These are phyloP conservation scores for Pisolithus microcarpus DNA, from an alignment of 768 basidiomycete genomes.

Conservation along the genomic window DNA sequence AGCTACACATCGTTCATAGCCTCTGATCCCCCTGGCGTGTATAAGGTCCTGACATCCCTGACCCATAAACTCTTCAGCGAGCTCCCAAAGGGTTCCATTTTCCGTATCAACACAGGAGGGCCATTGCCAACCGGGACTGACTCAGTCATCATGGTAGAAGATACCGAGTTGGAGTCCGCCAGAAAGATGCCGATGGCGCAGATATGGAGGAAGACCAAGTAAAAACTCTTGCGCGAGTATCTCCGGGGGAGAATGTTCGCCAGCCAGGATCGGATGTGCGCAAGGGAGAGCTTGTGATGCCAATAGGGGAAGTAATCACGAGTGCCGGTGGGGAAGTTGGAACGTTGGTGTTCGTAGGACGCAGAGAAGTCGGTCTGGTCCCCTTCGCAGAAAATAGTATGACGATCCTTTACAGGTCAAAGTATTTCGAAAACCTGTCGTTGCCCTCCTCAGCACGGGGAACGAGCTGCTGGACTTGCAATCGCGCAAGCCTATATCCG, in stretches of 20 bases:
- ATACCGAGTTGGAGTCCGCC: slow-evolving; percentile 68
- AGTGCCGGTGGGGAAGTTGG: slow-evolving; percentile 78
- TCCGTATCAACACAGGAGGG: slow-evolving; percentile 80
- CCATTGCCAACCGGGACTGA: slow-evolving; percentile 71
- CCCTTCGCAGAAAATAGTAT: neutral
- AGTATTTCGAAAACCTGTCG: slow-evolving; percentile 63
- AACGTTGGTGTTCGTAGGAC: slow-evolving; percentile 72
- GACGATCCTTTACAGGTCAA: slow-evolving; percentile 42
- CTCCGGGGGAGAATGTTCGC: slow-evolving; percentile 65
- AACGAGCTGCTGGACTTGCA: slow-evolving; percentile 73
- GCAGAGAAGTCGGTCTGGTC: slow-evolving; percentile 46
- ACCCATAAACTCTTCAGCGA: slow-evolving; percentile 27
- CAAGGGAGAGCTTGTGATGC: slow-evolving; percentile 60
- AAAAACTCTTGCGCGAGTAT: slow-evolving; percentile 55
- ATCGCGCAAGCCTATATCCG: slow-evolving; percentile 26
- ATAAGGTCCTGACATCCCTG: slow-evolving; percentile 57
- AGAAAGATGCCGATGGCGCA: slow-evolving; percentile 29
- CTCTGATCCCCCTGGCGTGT: slow-evolving; percentile 54
- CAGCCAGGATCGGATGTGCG: slow-evolving; percentile 66
- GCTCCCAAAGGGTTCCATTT: slow-evolving; percentile 39
- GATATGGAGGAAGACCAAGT: slow-evolving; percentile 67
- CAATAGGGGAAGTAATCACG: slow-evolving; percentile 52
- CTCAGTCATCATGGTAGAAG: slow-evolving; percentile 89
- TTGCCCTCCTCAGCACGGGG: slow-evolving; percentile 81
- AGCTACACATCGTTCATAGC: slow-evolving; percentile 32